A percentile compares a stretch with the other conserved stretches of the same genome.
Conservation (phyloP, 768 basidiomycete species). For the Mycena kentingensis region DNA sequence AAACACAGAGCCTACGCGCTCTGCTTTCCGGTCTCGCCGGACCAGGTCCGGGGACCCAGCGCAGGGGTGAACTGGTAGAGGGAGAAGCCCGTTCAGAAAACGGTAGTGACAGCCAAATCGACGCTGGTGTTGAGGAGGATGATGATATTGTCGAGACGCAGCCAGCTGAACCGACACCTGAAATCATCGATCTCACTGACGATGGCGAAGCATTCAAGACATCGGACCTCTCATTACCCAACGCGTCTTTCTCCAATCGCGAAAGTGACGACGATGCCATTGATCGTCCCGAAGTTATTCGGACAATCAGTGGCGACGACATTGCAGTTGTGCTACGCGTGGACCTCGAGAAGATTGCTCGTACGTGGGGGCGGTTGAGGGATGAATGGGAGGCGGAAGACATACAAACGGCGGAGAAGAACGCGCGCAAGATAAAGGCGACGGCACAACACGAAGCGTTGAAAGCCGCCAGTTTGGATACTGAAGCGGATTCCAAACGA, state of each 20-base stretch:
- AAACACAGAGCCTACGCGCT: too few relatives aligned
- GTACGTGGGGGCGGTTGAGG: slow-evolving; percentile 12
- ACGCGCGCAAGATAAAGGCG: background rate
- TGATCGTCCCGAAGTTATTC: slow-evolving; percentile 45
- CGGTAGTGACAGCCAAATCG: too few relatives aligned
- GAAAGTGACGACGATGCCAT: slow-evolving; percentile 19
- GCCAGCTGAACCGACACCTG: slow-evolving; percentile 20
- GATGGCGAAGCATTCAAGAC: slow-evolving; percentile 29
- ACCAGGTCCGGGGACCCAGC: too few relatives aligned
- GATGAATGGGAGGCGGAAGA: background rate
- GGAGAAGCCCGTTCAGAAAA: too few relatives aligned
- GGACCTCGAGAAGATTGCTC: slow-evolving; percentile 28
- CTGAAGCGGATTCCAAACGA: slow-evolving; percentile 32
- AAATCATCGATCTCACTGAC: slow-evolving; percentile 22
- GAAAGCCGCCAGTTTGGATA: background rate
- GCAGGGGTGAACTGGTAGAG: too few relatives aligned
- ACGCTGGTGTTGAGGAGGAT: slow-evolving; percentile 14
- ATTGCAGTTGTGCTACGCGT: slow-evolving; percentile 33
- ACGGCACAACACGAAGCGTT: slow-evolving; percentile 21
- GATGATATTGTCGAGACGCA: slow-evolving; percentile 13
- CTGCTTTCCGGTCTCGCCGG: too few relatives aligned
- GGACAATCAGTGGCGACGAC: slow-evolving; percentile 26
- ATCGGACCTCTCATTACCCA: slow-evolving; percentile 18
- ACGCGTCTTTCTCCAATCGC: slow-evolving; percentile 18
- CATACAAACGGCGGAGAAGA: too few relatives aligned